A percentile compares a stretch with the other conserved stretches of the same genome.
Evolutionary conservation across 257 asterid genomes (phyloP).

Genomic region (Fraxinus anomala): DNA sequence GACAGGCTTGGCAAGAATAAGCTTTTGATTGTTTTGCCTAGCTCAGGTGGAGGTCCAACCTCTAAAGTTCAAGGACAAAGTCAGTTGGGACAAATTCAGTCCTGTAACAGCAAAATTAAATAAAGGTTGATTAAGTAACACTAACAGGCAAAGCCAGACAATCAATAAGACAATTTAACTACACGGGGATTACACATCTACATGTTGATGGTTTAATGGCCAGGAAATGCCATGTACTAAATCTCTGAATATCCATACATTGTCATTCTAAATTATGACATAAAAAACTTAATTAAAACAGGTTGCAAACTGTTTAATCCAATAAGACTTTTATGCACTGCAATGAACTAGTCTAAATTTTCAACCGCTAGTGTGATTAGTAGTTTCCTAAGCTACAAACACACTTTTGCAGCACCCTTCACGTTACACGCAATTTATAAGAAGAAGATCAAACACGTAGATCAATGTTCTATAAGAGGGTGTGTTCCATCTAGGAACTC

Average conservation of each 20-base stretch:
- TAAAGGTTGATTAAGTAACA: conserved; percentile 3
- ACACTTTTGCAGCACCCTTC: conserved; percentile 13
- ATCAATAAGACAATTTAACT: conserved; percentile 3
- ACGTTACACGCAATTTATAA: neutral
- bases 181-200: conserved; percentile 5
- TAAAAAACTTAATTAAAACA: neutral
- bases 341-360: conserved; percentile 5
- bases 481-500: neutral
- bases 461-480: neutral
- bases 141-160: conserved; percentile 15
- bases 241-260: neutral
- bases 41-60: neutral
- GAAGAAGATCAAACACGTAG: neutral
- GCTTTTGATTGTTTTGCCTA: neutral
- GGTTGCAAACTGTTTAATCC: neutral
- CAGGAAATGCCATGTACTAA: neutral
- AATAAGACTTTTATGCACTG: neutral
- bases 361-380: neutral
- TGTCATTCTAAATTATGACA: neutral
- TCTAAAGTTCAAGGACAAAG: neutral
- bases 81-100: neutral
- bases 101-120: neutral
- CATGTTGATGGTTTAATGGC: neutral
- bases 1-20: neutral
- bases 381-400: neutral